Evolutionary conservation across 1,139 yeast genomes (phyloP).

Genomic region (Geotrichum aggregatum): DNA sequence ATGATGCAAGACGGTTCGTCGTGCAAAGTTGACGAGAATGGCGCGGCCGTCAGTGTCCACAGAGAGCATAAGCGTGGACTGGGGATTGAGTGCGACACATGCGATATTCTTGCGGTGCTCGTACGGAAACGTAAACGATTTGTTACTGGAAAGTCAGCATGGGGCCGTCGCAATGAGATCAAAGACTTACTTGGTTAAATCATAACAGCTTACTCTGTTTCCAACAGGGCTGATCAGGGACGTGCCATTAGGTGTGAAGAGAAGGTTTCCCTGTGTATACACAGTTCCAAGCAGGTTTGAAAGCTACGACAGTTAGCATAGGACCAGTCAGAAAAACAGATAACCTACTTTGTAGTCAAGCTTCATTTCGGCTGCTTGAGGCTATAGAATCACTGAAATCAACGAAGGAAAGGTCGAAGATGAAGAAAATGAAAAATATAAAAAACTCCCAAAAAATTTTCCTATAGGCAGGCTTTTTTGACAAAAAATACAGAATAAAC

Average conservation of each 20-base stretch:
- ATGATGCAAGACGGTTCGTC: conserved; percentile 88
- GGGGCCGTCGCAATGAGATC: neutral
- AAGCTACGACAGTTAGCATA: conserved; percentile 41
- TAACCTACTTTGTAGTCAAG: conserved; percentile 32
- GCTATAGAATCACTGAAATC: neutral
- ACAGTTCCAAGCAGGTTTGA: conserved; percentile 92
- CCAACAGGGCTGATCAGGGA: conserved; percentile 88
- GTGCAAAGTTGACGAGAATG: conserved; percentile 75
- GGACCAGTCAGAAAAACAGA: neutral
- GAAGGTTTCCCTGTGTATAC: conserved; percentile 81
- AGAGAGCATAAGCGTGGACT: conserved; percentile 73
- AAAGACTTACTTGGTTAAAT: conserved; percentile 52
- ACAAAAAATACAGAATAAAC: too few relatives aligned
- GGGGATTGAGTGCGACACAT: conserved; percentile 75
- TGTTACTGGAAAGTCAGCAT: conserved; percentile 42
- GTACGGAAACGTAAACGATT: conserved; percentile 83
- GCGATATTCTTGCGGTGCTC: conserved; percentile 87
- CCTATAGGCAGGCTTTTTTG: neutral
- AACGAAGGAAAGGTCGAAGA: neutral
- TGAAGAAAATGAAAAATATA: too few relatives aligned
- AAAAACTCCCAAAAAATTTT: conserved; percentile 10
- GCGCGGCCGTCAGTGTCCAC: conserved; percentile 91
- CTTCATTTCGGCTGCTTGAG: conserved; percentile 26
- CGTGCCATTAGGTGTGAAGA: conserved; percentile 85
- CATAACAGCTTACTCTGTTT: conserved; percentile 85